These are phyloP conservation scores for Mucor mucedo DNA, from an alignment of 371 early-diverging fungal genomes.

Conservation along the genomic window DNA sequence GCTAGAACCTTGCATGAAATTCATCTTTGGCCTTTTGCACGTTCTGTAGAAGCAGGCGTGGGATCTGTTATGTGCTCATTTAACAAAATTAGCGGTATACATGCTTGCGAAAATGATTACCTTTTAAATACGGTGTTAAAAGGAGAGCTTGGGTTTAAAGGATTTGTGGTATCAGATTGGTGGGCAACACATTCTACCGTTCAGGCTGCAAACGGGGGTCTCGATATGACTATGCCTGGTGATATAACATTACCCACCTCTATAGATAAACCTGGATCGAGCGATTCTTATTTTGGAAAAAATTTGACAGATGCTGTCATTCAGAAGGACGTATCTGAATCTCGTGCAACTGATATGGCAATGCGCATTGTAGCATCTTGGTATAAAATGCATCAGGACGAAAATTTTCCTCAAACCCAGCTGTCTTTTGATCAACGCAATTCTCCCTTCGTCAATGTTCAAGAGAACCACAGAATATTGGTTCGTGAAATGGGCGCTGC, in stretches of 20 bases:
- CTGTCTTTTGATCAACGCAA: slow-evolving; percentile 27
- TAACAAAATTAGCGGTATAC: slow-evolving; percentile 52
- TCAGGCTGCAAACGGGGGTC: slow-evolving; percentile 39
- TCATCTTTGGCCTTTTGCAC: slow-evolving; percentile 58
- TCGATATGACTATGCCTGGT: slow-evolving; percentile 54
- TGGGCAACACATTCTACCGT: slow-evolving; percentile 34
- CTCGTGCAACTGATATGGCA: slow-evolving; percentile 55
- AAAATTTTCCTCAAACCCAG: slow-evolving; percentile 41
- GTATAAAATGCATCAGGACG: slow-evolving; percentile 44
- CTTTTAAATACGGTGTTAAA: slow-evolving; percentile 47
- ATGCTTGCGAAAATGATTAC: slow-evolving; percentile 52
- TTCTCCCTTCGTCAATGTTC: slow-evolving; percentile 41
- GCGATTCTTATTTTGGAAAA: slow-evolving; percentile 34
- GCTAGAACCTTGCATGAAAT: slow-evolving; percentile 59
- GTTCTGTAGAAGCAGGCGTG: slow-evolving; percentile 54
- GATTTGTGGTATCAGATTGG: slow-evolving; percentile 43
- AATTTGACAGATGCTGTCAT: slow-evolving; percentile 37
- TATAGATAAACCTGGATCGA: not conserved
- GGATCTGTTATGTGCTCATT: slow-evolving; percentile 62
- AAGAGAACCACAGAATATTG: slow-evolving; percentile 39
- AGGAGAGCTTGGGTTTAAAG: slow-evolving; percentile 49
- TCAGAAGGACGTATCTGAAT: slow-evolving; percentile 30
- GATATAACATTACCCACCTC: not conserved
- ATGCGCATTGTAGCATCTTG: slow-evolving; percentile 57
- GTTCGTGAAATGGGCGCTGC: slow-evolving; percentile 57